Base-by-base conservation (phyloP, 1,284 basidiomycete species). In the Somion occarium region DNA sequence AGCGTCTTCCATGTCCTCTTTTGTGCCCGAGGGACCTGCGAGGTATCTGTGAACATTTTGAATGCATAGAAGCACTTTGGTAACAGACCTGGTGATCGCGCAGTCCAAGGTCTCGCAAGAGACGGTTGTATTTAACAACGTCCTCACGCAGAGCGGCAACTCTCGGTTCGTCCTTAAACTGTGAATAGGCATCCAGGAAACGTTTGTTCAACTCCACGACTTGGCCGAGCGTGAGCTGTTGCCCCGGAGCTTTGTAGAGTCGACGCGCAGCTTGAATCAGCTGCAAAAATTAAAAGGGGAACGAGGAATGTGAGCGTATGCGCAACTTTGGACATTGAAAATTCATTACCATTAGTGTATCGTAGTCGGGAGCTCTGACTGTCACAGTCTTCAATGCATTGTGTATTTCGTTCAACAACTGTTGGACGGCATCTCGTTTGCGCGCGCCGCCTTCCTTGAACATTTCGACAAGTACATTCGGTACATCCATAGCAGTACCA, bases 321-420 rank as follows among this genome's bases (percentile, higher is more conserved):
- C n/a, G n/a, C n/a, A n/a, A n/a, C n/a, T n/a, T n/a, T n/a, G n/a
- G n/a, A n/a, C n/a, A n/a, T n/a, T n/a, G n/a, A n/a, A n/a, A 38
- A 34, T 7, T 44, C 52, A 76, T 53, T 58, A 90, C 94, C 94
- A 98, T 97, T 51, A 99, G 78, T 1, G 97, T 99, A 61, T 99
- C 97, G 68, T 91, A 99, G 69, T 99, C 97, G 1, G 97, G 94
- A 7, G 96, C 93, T 51, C 95, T 79, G 42, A 99, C 82, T 0
- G 97, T 99, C 42, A 99, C 97, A 1, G 93, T 95, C 73, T 98
- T 98, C 60, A 99, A 74, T n/a, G 84, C 91, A 64, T 98, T 92
- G 63, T 96, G 98, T 53, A 98, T 89, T 52, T 97, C 74, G 61
- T 98, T 91, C 58, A 99, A 78, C 61, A 98, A 83, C 64, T 91